Evolutionary conservation across 805 yeast genomes (phyloP).

Genomic region (Komagataella phaffii): DNA sequence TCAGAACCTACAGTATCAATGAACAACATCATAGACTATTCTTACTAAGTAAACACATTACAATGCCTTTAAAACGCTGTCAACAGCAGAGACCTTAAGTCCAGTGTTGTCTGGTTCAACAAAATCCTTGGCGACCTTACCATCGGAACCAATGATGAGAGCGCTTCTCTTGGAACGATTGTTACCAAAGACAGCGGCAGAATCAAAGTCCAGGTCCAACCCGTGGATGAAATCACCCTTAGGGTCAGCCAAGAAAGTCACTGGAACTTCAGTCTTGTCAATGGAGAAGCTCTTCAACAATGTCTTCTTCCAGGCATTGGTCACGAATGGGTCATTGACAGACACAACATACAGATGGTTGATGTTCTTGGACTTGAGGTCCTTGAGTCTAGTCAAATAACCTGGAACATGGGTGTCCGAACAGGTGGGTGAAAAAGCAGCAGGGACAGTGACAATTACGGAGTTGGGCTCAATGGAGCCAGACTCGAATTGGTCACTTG

Average conservation of each 20-base stretch:
- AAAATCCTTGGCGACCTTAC: slow-evolving; percentile 50
- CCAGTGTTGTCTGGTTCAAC: slow-evolving; percentile 76
- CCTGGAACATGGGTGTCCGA: slow-evolving; percentile 64
- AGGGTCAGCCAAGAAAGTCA: slow-evolving; percentile 62
- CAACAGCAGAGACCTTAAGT: slow-evolving; percentile 39
- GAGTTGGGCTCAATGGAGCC: slow-evolving; percentile 18
- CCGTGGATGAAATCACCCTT: slow-evolving; percentile 54
- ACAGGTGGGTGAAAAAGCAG: slow-evolving; percentile 78
- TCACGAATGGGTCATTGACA: slow-evolving; percentile 81
- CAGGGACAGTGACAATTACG: slow-evolving; percentile 48
- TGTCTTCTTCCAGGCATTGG: slow-evolving; percentile 62
- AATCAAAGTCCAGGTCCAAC: slow-evolving; percentile 62
- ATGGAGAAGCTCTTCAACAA: slow-evolving; percentile 12
- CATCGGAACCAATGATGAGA: slow-evolving; percentile 52
- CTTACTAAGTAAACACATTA: background rate
- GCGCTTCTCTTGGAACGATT: slow-evolving; percentile 67
- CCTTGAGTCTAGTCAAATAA: slow-evolving; percentile 35
- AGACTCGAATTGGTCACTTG: background rate
- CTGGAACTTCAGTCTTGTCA: slow-evolving; percentile 1
- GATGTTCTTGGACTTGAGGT: slow-evolving; percentile 57
- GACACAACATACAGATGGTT: slow-evolving; percentile 50
- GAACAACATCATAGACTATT: background rate
- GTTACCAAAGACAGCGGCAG: slow-evolving; percentile 63
- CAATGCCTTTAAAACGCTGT: slow-evolving; percentile 20
- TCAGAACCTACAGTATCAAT: background rate